Evolutionary conservation across 179 eudicot species (phyloP).

Genomic region (Silene vulgaris): DNA sequence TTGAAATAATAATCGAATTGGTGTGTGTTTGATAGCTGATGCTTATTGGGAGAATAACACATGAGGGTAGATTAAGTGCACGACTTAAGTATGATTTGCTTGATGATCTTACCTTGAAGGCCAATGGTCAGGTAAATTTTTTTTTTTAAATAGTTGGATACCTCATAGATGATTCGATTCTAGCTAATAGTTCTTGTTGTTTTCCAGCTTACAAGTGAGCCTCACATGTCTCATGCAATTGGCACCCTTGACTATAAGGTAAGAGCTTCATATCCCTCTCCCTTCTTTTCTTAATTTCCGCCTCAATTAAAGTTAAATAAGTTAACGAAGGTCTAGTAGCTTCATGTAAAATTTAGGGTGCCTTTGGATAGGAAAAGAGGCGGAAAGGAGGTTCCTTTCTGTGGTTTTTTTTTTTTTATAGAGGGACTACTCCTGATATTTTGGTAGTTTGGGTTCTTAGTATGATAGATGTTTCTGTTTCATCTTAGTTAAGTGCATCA

Average conservation of each 20-base stretch:
- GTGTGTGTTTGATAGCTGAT: constrained; percentile 49
- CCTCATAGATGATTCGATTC: background rate
- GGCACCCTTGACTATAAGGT: constrained; percentile 89
- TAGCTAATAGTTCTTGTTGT: constrained; percentile 17
- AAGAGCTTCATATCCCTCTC: constrained; percentile 6
- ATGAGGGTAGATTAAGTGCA: constrained; percentile 85
- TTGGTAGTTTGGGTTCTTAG: background rate
- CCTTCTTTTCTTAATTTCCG: background rate
- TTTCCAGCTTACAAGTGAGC: constrained; percentile 72
- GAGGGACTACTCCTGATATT: background rate
- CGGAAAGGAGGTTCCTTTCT: background rate
- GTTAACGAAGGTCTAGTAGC: background rate
- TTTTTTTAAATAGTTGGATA: background rate
- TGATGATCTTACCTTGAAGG: constrained; percentile 71
- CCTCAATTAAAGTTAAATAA: background rate
- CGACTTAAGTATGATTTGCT: constrained; percentile 78
- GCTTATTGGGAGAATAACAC: constrained; percentile 82
- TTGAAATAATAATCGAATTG: constrained; percentile 1
- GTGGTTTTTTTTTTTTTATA: background rate
- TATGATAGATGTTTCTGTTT: background rate
- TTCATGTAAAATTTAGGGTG: background rate
- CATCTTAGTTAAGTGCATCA: background rate
- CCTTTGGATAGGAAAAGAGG: too few species aligned
- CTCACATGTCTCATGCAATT: constrained; percentile 84
- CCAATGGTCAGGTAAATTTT: constrained; percentile 57